Evolutionary conservation across 139 green algal species (phyloP).

Genomic region (Coelastrella sp.): DNA sequence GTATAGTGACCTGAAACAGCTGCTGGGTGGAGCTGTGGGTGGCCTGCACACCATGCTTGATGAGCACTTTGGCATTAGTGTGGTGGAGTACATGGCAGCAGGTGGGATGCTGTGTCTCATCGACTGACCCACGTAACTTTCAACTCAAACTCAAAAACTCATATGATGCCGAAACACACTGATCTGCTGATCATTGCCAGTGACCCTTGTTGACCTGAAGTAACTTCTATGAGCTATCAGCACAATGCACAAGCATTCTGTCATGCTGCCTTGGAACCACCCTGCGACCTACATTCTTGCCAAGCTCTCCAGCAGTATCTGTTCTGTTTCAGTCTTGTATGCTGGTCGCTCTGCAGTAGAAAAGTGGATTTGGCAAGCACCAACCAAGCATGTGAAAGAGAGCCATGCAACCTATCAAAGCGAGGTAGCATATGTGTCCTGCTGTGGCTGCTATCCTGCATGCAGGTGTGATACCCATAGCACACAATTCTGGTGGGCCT

Average conservation of each 20-base stretch:
- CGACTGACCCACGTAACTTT: no score
- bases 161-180: no score
- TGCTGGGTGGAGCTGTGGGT: conserved; percentile 85
- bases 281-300: no score
- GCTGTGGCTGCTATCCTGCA: neutral
- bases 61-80: conserved; percentile 99
- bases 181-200: no score
- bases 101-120: neutral
- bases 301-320: no score
- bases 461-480: conserved; percentile 86
- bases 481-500: conserved; percentile 87
- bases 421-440: no score
- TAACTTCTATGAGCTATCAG: neutral
- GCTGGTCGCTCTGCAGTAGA: neutral
- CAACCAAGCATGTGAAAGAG: neutral
- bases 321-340: neutral
- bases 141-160: no score
- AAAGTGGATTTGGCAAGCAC: no score
- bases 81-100: conserved; percentile 99
- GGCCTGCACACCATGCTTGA: conserved; percentile 98
- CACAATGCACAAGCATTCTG: no score
- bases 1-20: conserved; percentile 73
- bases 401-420: no score
- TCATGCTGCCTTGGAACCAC: no score
- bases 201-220: neutral